Evolutionary conservation across 495 filamentous ascomycete genomes (phyloP).

Genomic region (Aspergillus heteromorphus): DNA sequence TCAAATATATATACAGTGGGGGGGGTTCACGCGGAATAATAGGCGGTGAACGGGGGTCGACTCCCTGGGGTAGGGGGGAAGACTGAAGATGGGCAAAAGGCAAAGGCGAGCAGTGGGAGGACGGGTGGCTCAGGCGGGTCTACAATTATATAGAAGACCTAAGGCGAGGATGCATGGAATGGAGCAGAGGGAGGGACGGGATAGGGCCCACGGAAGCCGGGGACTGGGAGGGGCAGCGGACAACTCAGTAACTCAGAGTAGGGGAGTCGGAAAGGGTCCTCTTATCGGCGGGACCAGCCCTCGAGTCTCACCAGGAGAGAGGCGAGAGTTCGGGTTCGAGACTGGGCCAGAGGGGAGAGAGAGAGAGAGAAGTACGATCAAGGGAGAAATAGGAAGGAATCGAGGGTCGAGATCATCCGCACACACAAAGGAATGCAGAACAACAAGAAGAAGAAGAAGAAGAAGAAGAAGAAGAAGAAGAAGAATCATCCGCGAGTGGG

Average conservation of each 20-base stretch:
- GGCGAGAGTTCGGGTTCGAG: no score
- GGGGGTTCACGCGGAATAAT: background rate
- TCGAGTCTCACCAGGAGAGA: slow-evolving; percentile 2
- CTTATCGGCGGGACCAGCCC: slow-evolving; percentile 15
- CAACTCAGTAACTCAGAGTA: slow-evolving; percentile 20
- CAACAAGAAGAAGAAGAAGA: no score
- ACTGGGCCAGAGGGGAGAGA: background rate
- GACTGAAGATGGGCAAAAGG: background rate
- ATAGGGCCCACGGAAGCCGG: slow-evolving; percentile 4
- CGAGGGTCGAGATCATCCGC: slow-evolving; percentile 4
- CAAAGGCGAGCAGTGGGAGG: background rate
- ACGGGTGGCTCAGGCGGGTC: background rate
- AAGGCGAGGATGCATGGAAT: background rate
- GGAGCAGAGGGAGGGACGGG: slow-evolving; percentile 1
- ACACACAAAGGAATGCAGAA: slow-evolving; percentile 10
- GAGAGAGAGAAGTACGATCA: background rate
- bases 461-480: no score
- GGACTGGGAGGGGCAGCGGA: slow-evolving; percentile 16
- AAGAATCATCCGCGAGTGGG: slow-evolving; percentile 11
- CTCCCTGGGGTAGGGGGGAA: background rate
- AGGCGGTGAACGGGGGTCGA: background rate
- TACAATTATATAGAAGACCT: background rate
- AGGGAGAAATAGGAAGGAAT: background rate
- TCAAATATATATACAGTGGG: background rate
- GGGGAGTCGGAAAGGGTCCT: slow-evolving; percentile 10